These are phyloP conservation scores for Aspergillus haitiensis DNA, from an alignment of 495 filamentous ascomycete species.

Conservation along the genomic window DNA sequence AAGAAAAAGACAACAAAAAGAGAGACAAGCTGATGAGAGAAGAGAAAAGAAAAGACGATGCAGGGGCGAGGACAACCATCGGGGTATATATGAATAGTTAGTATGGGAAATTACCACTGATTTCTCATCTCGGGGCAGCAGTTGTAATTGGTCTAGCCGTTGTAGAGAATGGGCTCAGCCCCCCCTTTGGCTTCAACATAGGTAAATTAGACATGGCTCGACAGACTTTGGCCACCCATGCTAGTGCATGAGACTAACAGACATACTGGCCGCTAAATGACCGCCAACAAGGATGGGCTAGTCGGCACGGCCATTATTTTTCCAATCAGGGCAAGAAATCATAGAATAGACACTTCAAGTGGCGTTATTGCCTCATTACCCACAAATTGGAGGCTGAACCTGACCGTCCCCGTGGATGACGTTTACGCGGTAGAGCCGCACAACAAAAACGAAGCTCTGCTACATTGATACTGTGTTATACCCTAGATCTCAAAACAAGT, in stretches of 20 bases:
- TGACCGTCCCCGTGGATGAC: no score
- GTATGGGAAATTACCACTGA: background rate
- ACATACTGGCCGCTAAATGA: background rate
- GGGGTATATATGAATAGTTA: background rate
- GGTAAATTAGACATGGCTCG: background rate
- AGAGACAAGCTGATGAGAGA: constrained; percentile 5
- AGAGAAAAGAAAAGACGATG: background rate
- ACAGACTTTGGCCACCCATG: background rate
- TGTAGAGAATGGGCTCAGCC: background rate
- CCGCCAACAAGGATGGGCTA: background rate
- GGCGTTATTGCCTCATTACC: no score
- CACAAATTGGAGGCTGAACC: no score
- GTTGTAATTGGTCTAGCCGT: background rate
- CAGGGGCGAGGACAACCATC: background rate
- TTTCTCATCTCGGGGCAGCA: background rate
- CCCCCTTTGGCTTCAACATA: background rate
- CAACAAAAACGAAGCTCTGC: no score
- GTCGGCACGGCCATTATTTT: background rate
- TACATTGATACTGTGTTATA: no score
- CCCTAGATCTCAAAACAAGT: no score
- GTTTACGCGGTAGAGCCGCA: no score
- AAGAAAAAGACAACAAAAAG: constrained; percentile 12
- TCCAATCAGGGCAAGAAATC: no score
- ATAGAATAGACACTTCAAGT: no score
- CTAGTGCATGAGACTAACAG: background rate